Evolutionary conservation across 345 rosid species (phyloP).

Genomic region (Cardiospermum halicacabum): DNA sequence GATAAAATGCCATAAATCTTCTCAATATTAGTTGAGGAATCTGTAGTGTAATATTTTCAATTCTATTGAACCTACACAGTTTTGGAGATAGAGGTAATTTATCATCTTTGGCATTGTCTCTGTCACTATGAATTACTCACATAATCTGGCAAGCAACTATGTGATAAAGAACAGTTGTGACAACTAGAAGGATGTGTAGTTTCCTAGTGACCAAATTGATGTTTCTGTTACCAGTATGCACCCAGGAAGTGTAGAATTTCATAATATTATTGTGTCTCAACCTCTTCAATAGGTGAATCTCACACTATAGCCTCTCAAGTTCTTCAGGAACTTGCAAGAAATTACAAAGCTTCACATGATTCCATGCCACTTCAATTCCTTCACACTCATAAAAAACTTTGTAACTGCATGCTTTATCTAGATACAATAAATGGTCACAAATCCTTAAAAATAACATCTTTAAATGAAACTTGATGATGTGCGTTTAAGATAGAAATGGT

Average conservation of each 20-base stretch:
- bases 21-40: conserved; percentile 9
- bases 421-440: too few relatives aligned
- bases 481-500: too few relatives aligned
- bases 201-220: conserved; percentile 86
- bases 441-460: too few relatives aligned
- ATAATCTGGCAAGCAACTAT: conserved; percentile 32
- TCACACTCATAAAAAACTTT: conserved; percentile 87
- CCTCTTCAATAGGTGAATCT: conserved; percentile 91
- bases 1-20: conserved; percentile 18
- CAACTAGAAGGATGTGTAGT: conserved; percentile 19
- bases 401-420: too few relatives aligned
- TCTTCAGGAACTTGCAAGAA: conserved; percentile 83
- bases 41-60: conserved; percentile 15
- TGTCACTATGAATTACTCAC: conserved; percentile 18
- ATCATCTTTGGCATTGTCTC: conserved; percentile 6
- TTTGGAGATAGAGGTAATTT: conserved; percentile 12
- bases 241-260: conserved; percentile 95
- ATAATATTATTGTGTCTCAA: conserved; percentile 87
- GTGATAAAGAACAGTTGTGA: conserved; percentile 40
- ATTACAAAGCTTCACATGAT: conserved; percentile 90
- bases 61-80: conserved; percentile 9
- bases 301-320: conserved; percentile 86
- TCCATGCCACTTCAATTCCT: conserved; percentile 98
- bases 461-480: too few relatives aligned
- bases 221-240: conserved; percentile 69